phyloP scores from a whole-genome alignment of 1,284 basidiomycete genomes.

The Ceratobasidium sp. region DNA sequence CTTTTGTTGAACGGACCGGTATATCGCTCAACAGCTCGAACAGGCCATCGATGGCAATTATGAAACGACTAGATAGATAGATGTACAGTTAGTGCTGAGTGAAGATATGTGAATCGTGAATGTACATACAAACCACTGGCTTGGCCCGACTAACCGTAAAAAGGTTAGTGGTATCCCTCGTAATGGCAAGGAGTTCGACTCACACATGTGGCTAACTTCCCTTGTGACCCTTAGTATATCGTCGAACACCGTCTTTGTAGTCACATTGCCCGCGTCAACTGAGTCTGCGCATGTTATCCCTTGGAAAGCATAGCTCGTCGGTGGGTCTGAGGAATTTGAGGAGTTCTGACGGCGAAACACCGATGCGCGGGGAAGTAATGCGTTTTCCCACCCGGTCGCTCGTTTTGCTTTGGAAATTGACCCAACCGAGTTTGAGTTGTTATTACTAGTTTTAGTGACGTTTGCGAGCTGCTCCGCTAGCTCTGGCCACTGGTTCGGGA shows the following conservation, averaged over 20 bases:
- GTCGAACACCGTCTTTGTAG: conserved; percentile 34
- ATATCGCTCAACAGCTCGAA: conserved; percentile 33
- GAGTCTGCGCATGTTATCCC: conserved; percentile 38
- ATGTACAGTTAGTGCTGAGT: neutral
- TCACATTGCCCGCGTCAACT: conserved; percentile 16
- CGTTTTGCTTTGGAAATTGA: too few relatives aligned
- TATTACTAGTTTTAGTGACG: neutral
- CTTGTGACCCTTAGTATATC: neutral
- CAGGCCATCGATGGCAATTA: conserved; percentile 25
- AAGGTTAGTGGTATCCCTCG: neutral
- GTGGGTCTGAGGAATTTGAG: neutral
- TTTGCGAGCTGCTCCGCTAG: conserved; percentile 14
- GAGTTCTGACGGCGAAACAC: too few relatives aligned
- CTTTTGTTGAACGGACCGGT: conserved; percentile 21
- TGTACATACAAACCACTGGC: neutral
- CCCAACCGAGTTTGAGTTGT: too few relatives aligned
- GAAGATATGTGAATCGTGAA: neutral
- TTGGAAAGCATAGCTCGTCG: neutral
- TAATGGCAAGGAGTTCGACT: conserved; percentile 10
- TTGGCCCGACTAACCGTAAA: neutral
- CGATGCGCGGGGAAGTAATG: too few relatives aligned
- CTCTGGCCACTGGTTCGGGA: conserved; percentile 25
- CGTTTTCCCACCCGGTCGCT: too few relatives aligned
- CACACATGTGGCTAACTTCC: neutral
- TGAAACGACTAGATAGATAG: neutral